phyloP scores from a whole-genome alignment of 176 grass and related monocot genomes.

The Oryza glaberrima region DNA sequence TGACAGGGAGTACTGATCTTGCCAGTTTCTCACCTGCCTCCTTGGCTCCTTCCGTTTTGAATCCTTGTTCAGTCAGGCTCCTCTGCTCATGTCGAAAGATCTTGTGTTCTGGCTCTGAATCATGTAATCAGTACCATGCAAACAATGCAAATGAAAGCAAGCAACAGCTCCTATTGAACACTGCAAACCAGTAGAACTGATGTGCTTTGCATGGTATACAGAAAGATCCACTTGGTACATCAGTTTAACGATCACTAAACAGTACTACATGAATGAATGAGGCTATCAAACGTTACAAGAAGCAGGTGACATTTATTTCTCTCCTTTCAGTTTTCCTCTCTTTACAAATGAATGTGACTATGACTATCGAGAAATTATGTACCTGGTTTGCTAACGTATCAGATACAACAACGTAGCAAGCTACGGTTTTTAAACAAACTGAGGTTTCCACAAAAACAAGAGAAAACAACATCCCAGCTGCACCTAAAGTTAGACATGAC shows the following conservation, averaged over 20 bases:
- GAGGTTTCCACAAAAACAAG: constrained; percentile 1
- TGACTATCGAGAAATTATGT: constrained; percentile 50
- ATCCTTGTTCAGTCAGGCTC: neutral
- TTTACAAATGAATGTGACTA: constrained; percentile 57
- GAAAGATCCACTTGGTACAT: neutral
- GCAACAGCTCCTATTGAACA: neutral
- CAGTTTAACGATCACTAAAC: constrained; percentile 6
- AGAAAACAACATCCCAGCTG: neutral
- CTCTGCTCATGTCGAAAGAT: neutral
- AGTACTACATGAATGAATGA: neutral
- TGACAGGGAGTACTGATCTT: no score
- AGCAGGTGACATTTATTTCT: constrained; percentile 22
- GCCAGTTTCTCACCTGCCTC: neutral
- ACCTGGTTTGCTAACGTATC: constrained; percentile 29
- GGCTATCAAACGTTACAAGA: constrained; percentile 11
- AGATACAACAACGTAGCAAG: constrained; percentile 26
- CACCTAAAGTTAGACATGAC: constrained; percentile 49
- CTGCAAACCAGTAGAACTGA: neutral
- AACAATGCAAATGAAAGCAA: neutral
- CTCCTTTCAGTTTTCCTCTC: constrained; percentile 23
- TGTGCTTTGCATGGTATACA: neutral
- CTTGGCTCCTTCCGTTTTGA: neutral
- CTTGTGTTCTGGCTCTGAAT: neutral
- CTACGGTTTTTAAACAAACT: neutral
- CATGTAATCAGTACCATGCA: neutral